phyloP scores from a whole-genome alignment of 73 alveolate genomes.

The Paramecium tetraurelia region DNA sequence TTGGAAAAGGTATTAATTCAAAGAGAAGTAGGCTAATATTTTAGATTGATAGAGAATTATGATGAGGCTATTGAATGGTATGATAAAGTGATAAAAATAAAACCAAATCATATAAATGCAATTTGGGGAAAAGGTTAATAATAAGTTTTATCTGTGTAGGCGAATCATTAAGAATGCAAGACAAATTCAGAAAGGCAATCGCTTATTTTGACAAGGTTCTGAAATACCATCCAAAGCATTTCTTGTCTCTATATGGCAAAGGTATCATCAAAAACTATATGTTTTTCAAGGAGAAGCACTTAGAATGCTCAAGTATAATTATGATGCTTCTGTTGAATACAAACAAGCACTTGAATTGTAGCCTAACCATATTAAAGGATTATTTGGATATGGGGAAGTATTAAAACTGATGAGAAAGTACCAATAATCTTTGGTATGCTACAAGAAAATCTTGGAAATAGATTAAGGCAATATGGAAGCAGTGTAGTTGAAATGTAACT shows the following conservation, averaged over 20 bases:
- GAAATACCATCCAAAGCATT: neutral
- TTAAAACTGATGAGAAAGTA: neutral
- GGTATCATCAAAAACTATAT: neutral
- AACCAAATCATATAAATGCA: neutral
- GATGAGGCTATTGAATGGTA: slow-evolving; percentile 1
- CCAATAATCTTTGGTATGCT: neutral
- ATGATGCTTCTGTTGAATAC: neutral
- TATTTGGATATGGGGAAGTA: slow-evolving; percentile 3
- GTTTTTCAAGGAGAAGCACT: neutral
- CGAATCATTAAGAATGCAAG: neutral
- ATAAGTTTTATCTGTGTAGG: neutral
- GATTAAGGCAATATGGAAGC: slow-evolving; percentile 6
- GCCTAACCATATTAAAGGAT: neutral
- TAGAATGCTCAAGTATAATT: neutral
- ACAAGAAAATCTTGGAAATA: neutral
- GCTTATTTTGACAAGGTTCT: neutral
- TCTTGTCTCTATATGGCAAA: neutral
- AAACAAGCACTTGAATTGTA: neutral
- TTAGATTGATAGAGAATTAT: neutral
- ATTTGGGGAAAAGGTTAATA: neutral
- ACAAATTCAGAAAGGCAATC: neutral
- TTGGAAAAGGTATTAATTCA: neutral
- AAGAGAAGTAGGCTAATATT: neutral
- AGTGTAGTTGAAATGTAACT: neutral
- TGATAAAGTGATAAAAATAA: neutral